A percentile compares a stretch with the other conserved stretches of the same genome.
These are phyloP conservation scores for Podila minutissima DNA, from an alignment of 192 early-diverging fungal genomes.

Conservation along the genomic window DNA sequence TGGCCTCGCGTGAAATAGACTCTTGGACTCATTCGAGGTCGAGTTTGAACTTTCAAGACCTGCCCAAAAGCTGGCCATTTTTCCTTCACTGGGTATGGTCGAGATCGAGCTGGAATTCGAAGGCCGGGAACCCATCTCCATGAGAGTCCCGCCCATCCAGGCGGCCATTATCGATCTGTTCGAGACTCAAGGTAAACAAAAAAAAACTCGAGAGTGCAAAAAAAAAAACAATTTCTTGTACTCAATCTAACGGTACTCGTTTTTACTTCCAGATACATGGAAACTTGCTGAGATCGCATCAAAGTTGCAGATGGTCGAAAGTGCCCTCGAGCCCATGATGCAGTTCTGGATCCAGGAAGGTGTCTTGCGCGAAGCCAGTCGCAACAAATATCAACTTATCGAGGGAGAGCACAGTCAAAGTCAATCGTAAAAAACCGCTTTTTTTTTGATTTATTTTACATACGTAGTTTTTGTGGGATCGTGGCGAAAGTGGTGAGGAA, in stretches of 20 bases:
- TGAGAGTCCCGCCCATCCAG: conserved; percentile 62
- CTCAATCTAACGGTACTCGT: background rate
- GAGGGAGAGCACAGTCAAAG: background rate
- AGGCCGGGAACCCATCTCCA: conserved; percentile 52
- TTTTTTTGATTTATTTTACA: conserved; percentile 4
- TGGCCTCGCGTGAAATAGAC: conserved; percentile 1
- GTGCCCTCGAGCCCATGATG: conserved; percentile 13
- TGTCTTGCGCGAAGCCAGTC: conserved; percentile 16
- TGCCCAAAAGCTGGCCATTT: conserved; percentile 67
- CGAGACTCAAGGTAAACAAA: conserved; percentile 41
- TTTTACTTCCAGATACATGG: conserved; percentile 14
- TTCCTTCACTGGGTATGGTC: conserved; percentile 62
- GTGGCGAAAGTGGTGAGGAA: background rate
- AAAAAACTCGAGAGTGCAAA: too few relatives aligned
- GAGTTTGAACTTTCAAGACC: conserved; percentile 64
- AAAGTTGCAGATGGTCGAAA: conserved; percentile 12
- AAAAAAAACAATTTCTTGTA: background rate
- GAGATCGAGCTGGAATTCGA: conserved; percentile 64
- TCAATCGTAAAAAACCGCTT: background rate
- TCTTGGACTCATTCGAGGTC: conserved; percentile 54
- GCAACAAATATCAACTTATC: conserved; percentile 22
- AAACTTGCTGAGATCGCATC: conserved; percentile 12
- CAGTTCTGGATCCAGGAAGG: conserved; percentile 34
- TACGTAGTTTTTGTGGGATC: background rate
- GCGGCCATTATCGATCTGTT: conserved; percentile 61